Base-by-base conservation (phyloP, 1,139 yeast species). In the Taphrina pruni region DNA sequence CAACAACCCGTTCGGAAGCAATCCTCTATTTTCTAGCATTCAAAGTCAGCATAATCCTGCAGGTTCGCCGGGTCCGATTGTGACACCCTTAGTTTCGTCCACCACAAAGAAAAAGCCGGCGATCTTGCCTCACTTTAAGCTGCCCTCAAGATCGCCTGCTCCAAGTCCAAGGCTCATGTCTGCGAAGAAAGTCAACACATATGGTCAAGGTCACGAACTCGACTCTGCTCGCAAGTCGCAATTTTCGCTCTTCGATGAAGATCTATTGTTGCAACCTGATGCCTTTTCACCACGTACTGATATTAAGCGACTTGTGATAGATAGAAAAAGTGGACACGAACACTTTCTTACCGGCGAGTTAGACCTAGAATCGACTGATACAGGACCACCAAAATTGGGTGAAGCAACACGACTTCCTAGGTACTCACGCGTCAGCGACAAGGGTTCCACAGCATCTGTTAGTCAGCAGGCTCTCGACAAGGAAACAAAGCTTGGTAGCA, bases 1-100 rank as follows among this genome's bases (percentile, higher is more conserved):
- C 55, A 87, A 84, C 72, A 89, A 89, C 76, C 94, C 95, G 55
- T 89, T 88, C 76, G 93, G 94, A 1, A 82, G 82, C 72, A 88
- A 87, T 76, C 90, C 90, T 5, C 80, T 87, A 66, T 88, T 86
- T 79, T 79, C 82, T 41, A 79, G 81, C 17, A 72, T 77, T n/a
- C 75, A 76, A 39, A 51, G 62, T 9, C 72, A 65, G 26, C 26
- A 39, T 4, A 71, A 72, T n/a, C 70, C 72, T 54, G 68, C 65
- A 43, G 71, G 69, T 35, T 65, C 74, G 11, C 74, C 75, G 8
- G 84, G 83, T 9, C 90, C 92, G 51, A 77, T 85, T 39, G 86
- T 87, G 1, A 84, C 85, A 41, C 84, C 87, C 12, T 78, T 86
- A 9, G 77, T 81, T 2, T 81, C 84, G 58, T 70, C 75, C 7